Base-by-base conservation (phyloP, 257 asterid genomes). In the Solanum neorickii region DNA sequence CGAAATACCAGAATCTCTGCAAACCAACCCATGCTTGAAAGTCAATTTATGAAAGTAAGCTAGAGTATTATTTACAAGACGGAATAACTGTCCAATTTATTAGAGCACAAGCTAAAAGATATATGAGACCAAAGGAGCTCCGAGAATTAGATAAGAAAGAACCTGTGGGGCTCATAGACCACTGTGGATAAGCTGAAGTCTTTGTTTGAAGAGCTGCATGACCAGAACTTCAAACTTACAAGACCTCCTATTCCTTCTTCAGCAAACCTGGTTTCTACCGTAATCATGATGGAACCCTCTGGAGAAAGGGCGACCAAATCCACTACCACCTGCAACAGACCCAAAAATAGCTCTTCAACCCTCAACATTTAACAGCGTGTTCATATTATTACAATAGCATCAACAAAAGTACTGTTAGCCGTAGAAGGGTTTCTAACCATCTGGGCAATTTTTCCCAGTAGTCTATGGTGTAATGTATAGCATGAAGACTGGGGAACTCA, bases 131-230 rank as follows among this genome's bases (percentile, higher is more conserved):
- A 41, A 33, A 85, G 21, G 27, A 85, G 11, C 85, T 82, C 69
- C 69, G 3, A 49, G 85, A 47, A 69, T 86, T 42, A 56, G 12
- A 82, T 84, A 88, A 41, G 25, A 90, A 21, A 65, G 75, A 87
- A 96, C 99, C 99, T 95, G 96, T 97, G 99, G 33, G 99, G 99
- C 90, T 97, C 99, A 90, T 97, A 96, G 91, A 97, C 93, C 82
- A 97, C 94, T 20, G 99, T 97, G 69, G 98, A 93, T 91, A 97
- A 91, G 90, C 93, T 91, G 90, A 95, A 92, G 88, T 90, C 92
- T 89, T 94, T 96, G 87, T 86, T 92, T 91, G 91, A 95, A 52
- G 93, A 85, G 89, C 89, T 91, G 89, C 94, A 89, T 69, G 93
- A 89, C 99, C 98, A 97, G 91, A 97, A 96, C 90, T 94, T 97